A percentile compares a stretch with the other conserved stretches of the same genome.
Evolutionary conservation across 768 basidiomycete species (phyloP).

Genomic region (Amanita fuliginea): DNA sequence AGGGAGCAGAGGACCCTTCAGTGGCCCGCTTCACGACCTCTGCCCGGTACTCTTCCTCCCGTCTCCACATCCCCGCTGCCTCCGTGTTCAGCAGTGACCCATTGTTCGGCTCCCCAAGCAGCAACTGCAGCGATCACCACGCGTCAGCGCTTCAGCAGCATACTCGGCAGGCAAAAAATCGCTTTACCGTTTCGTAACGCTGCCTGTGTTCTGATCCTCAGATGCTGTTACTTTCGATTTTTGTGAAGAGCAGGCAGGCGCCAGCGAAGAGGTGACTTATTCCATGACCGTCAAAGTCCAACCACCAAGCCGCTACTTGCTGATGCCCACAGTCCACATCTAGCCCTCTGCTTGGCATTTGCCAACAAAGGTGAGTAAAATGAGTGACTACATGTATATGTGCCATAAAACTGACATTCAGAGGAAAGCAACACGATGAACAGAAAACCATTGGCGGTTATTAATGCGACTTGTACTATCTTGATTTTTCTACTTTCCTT

Average conservation of each 20-base stretch:
- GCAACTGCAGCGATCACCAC: conserved; percentile 60
- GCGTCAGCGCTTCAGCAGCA: conserved; percentile 6
- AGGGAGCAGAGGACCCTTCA: no score
- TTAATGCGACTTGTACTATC: no score
- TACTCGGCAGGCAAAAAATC: conserved; percentile 1
- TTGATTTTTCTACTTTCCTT: no score
- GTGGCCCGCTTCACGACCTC: neutral
- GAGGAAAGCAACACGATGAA: no score
- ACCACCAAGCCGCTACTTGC: neutral
- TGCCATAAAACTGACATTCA: no score
- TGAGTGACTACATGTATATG: no score
- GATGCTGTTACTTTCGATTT: conserved; percentile 48
- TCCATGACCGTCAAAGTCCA: conserved; percentile 41
- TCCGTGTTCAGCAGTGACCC: conserved; percentile 84
- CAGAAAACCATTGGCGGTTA: no score
- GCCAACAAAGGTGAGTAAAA: no score
- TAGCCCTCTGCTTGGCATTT: no score
- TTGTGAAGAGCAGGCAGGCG: conserved; percentile 41
- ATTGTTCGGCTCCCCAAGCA: conserved; percentile 91
- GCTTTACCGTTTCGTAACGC: conserved; percentile 71
- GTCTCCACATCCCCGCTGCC: conserved; percentile 69
- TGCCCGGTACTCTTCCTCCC: neutral
- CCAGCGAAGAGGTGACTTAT: conserved; percentile 57
- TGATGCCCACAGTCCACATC: no score
- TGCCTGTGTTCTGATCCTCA: conserved; percentile 51